Evolutionary conservation across 208 protist genomes (phyloP), one percentile per base, ranked within the genome.

Genomic region (Trypanosoma cruzi): DNA sequence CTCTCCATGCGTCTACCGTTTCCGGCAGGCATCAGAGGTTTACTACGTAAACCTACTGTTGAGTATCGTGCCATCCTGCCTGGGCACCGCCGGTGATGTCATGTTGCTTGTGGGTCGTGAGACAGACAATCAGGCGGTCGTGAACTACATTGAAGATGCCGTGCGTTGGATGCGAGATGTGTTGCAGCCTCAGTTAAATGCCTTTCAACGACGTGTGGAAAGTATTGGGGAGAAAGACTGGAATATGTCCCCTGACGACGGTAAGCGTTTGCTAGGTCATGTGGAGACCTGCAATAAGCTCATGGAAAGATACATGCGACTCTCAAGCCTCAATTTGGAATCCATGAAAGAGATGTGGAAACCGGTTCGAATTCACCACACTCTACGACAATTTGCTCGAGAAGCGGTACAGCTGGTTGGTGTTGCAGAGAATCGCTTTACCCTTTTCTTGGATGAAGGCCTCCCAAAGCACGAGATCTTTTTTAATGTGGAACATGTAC

Each of bases 291-390:
- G 86, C 59, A 56, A 81, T 49, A 69, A 73, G 1, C 71, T 93
- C 66, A 82, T 93, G 29, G 82, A 93, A 59, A 75, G 85, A 49
- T 93, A 93, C 73, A 48, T 82, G 0, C 80, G 79, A n/a, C 82
- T 93, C 50, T 85, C 88, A 34, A 58, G 68, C 70, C 72, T 94
- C 26, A 96, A 90, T 73, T 84, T 89, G 82, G 86, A 94, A n/a
- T 77, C 71, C 29, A 80, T 93, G 55, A 81, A 81, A 32, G 80
- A 92, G 66, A 74, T 71, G 50, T 94, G 86, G 88, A 85, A 84
- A 11, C 86, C 91, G 32, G 71, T 90, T 54, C 79, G 77, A 22
- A 53, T 94, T 22, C 74, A 73, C 5, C 63, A 76, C 48, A 52
- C 93, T 37, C 58, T 92, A 11, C 73, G 80, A 16, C 78, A 79